A percentile compares a stretch with the other conserved stretches of the same genome.
Evolutionary conservation across 441 rosid species (phyloP).

Genomic region (Rhodomyrtus psidioides): DNA sequence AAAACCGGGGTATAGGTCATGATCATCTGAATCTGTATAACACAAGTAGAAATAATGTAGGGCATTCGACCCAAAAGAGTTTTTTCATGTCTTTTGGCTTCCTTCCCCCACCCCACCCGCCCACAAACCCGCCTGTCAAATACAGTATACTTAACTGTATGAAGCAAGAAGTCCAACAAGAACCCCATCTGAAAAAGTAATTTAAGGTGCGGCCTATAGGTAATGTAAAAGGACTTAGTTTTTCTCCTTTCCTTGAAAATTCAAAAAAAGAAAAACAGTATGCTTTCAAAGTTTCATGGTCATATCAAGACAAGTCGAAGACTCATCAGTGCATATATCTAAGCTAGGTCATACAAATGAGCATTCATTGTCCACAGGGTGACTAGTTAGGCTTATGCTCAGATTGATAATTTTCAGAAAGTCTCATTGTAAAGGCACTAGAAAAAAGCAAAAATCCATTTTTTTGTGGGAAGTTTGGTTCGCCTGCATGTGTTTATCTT

Average conservation of each 20-base stretch:
- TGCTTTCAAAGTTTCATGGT: neutral
- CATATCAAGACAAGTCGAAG: neutral
- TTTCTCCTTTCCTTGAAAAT: neutral
- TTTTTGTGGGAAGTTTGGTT: neutral
- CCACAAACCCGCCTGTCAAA: neutral
- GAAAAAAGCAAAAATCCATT: neutral
- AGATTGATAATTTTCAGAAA: neutral
- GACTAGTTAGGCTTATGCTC: neutral
- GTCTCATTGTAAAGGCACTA: neutral
- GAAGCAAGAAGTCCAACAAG: neutral
- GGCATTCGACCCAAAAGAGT: neutral
- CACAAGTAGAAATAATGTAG: neutral
- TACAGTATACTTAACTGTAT: neutral
- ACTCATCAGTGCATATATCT: neutral
- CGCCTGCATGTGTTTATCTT: neutral
- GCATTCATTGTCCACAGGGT: neutral
- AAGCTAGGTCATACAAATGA: neutral
- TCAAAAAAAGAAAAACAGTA: neutral
- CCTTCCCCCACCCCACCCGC: too few relatives aligned
- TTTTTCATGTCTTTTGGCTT: neutral
- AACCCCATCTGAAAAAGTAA: neutral
- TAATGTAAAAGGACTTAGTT: neutral
- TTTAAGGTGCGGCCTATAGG: neutral
- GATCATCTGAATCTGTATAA: neutral
- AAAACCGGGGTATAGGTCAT: neutral